Percentiles rank a stretch among this genome's conserved stretches.
phyloP scores from a whole-genome alignment of 768 basidiomycete genomes.

The Chalciporus chontae region DNA sequence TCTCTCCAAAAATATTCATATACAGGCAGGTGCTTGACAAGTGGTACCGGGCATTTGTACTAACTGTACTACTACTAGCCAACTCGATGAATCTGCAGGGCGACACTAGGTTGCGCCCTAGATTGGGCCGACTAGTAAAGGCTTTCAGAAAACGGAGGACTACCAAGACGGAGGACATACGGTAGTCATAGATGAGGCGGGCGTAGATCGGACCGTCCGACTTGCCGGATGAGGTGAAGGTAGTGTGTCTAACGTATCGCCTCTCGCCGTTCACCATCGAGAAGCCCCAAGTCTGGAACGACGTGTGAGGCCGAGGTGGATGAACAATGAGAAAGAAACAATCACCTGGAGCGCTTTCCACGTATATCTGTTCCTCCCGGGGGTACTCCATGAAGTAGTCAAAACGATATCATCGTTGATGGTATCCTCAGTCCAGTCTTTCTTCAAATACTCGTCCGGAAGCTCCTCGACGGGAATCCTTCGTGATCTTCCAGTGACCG shows the following conservation, averaged over 20 bases:
- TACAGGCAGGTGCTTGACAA: no score
- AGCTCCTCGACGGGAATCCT: conserved; percentile 47
- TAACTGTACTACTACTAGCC: no score
- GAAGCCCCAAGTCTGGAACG: conserved; percentile 56
- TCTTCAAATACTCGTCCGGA: conserved; percentile 39
- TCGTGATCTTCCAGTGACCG: conserved; percentile 51
- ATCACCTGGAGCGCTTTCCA: conserved; percentile 67
- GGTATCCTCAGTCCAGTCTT: conserved; percentile 43
- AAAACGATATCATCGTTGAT: conserved; percentile 33
- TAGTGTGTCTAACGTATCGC: conserved; percentile 56
- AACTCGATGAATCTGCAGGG: no score
- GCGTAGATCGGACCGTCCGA: conserved; percentile 49
- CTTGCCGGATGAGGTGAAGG: conserved; percentile 58
- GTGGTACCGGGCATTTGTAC: no score
- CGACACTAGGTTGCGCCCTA: conserved; percentile 1
- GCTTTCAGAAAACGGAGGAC: conserved; percentile 10
- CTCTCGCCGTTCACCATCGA: conserved; percentile 55
- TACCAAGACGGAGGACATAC: conserved; percentile 38
- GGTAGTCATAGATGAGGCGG: conserved; percentile 63
- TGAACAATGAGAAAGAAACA: conserved; percentile 4
- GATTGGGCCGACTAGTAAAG: conserved; percentile 14
- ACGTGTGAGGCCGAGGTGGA: neutral
- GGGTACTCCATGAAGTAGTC: conserved; percentile 52
- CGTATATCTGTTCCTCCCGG: conserved; percentile 50
- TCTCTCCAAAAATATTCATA: no score